Conservation (phyloP, 495 filamentous ascomycete genomes). For the Podospora anserina region DNA sequence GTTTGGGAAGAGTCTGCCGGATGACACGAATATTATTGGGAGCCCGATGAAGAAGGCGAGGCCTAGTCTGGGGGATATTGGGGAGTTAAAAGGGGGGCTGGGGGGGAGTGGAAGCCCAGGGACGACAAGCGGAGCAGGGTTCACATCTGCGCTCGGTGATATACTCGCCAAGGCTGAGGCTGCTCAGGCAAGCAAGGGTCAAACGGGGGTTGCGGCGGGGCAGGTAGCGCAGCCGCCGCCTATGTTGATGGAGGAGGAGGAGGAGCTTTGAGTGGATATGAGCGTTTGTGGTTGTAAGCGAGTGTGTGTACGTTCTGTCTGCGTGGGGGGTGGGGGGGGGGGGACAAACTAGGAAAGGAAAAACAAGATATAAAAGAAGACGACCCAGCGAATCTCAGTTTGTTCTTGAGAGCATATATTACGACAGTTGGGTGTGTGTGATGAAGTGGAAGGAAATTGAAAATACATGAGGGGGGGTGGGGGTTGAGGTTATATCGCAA, state of each 20-base stretch:
- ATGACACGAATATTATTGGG: slow-evolving; percentile 56
- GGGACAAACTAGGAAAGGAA: too few species aligned
- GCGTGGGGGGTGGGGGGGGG: too few species aligned
- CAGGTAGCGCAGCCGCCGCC: slow-evolving; percentile 11
- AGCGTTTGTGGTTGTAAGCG: too few species aligned
- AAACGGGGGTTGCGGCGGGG: slow-evolving; percentile 26
- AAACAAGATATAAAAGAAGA: too few species aligned
- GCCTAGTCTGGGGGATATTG: slow-evolving; percentile 54
- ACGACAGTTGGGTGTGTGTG: too few species aligned
- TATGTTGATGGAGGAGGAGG: slow-evolving; percentile 39
- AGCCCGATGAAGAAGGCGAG: slow-evolving; percentile 84
- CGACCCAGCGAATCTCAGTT: too few species aligned
- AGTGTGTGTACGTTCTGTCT: too few species aligned
- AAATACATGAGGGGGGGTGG: too few species aligned
- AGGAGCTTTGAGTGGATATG: slow-evolving; percentile 37
- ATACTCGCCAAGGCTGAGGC: slow-evolving; percentile 45
- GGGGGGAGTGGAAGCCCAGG: neutral
- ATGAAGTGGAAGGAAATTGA: too few species aligned
- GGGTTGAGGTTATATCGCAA: too few species aligned
- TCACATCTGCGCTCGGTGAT: slow-evolving; percentile 44
- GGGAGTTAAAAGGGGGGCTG: slow-evolving; percentile 9
- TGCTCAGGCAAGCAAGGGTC: slow-evolving; percentile 38
- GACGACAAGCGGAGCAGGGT: slow-evolving; percentile 17
- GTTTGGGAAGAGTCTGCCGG: slow-evolving; percentile 34
- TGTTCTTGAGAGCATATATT: too few species aligned